These are phyloP conservation scores for Gelatoporia subvermispora DNA, from an alignment of 768 basidiomycete genomes.

Conservation along the genomic window DNA sequence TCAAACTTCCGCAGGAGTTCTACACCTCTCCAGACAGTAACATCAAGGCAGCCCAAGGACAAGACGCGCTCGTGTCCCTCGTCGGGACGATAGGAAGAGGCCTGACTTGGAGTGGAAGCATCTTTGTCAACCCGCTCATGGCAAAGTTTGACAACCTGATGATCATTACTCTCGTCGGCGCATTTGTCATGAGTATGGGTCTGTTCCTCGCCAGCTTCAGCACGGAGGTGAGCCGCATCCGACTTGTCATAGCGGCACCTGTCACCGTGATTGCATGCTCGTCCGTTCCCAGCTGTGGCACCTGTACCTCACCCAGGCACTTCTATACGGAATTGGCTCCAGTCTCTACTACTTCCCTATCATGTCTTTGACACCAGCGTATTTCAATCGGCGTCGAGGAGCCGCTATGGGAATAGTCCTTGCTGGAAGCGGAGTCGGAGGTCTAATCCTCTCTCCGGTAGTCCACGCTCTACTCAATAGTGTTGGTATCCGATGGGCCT, in stretches of 20 bases:
- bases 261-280: background rate
- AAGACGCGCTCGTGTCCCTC: constrained; percentile 37
- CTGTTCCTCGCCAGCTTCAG: constrained; percentile 36
- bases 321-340: constrained; percentile 39
- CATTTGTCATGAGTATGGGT: constrained; percentile 37
- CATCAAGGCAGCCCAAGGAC: constrained; percentile 30
- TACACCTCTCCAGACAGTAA: constrained; percentile 36
- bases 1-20: constrained; percentile 29
- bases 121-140: constrained; percentile 38
- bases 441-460: constrained; percentile 38
- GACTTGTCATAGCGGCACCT: background rate
- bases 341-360: constrained; percentile 42
- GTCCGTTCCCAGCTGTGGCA: constrained; percentile 34
- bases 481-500: constrained; percentile 30
- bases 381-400: constrained; percentile 41
- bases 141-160: constrained; percentile 28
- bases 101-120: constrained; percentile 42
- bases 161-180: constrained; percentile 32
- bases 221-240: constrained; percentile 23
- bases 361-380: constrained; percentile 36
- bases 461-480: constrained; percentile 31
- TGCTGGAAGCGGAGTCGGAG: constrained; percentile 38
- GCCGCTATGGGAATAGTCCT: constrained; percentile 41
- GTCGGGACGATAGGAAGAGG: constrained; percentile 41
- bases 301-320: constrained; percentile 36